Percentiles rank a stretch among this genome's conserved stretches.
Evolutionary conservation across 176 grass and related monocot species (phyloP).

Genomic region (Eleusine indica): DNA sequence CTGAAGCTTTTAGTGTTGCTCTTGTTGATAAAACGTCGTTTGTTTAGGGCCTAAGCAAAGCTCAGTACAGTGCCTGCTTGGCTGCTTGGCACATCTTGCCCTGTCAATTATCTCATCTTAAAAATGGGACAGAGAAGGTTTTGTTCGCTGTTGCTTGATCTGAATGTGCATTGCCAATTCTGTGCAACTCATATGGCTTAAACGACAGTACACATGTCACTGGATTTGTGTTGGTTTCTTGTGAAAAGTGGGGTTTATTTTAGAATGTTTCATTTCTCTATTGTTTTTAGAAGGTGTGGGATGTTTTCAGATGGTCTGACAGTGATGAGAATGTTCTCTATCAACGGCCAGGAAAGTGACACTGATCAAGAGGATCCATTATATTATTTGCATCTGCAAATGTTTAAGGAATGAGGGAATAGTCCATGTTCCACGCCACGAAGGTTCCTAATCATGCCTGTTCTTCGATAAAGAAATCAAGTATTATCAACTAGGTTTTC

Average conservation of each 20-base stretch:
- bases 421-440: constrained; percentile 38
- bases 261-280: not conserved
- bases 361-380: constrained; percentile 31
- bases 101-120: not conserved
- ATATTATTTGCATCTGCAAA: constrained; percentile 20
- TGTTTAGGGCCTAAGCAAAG: constrained; percentile 57
- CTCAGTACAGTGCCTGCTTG: constrained; percentile 17
- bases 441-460: constrained; percentile 28
- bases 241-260: not conserved
- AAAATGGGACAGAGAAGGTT: not conserved
- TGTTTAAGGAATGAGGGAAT: constrained; percentile 27
- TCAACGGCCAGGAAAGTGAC: constrained; percentile 50
- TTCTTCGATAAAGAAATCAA: constrained; percentile 7
- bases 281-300: not conserved
- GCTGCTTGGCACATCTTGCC: constrained; percentile 28
- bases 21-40: constrained; percentile 8
- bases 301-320: constrained; percentile 30
- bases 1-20: constrained; percentile 44
- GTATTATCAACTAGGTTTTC: not conserved
- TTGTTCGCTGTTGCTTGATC: not conserved
- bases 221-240: constrained; percentile 6
- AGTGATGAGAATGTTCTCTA: constrained; percentile 36
- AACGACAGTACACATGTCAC: not conserved
- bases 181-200: not conserved
- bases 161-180: not conserved